phyloP scores from a whole-genome alignment of 306 rosid genomes.

The Prunus campanulata region DNA sequence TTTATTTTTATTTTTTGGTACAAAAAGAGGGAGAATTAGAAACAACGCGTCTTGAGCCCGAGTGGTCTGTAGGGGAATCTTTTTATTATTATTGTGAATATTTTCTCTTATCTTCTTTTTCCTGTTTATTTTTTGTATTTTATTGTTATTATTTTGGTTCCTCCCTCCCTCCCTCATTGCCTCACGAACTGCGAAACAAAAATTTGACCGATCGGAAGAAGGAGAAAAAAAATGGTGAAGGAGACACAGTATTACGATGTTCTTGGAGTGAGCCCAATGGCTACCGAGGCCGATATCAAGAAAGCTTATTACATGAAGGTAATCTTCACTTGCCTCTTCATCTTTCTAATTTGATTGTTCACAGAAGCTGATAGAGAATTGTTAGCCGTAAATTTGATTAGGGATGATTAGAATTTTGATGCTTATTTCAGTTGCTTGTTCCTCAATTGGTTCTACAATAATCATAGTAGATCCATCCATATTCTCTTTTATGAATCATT shows the following conservation, averaged over 20 bases:
- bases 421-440: neutral
- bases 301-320: conserved; percentile 98
- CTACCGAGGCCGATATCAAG: conserved; percentile 90
- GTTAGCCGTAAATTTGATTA: neutral
- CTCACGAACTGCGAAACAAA: neutral
- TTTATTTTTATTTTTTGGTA: neutral
- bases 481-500: no score
- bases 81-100: neutral
- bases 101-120: neutral
- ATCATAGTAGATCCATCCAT: neutral
- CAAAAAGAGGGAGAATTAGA: neutral
- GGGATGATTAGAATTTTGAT: neutral
- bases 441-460: neutral
- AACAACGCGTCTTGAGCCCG: neutral
- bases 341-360: neutral
- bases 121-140: neutral
- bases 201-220: conserved; percentile 23
- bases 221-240: conserved; percentile 58
- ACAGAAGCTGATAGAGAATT: neutral
- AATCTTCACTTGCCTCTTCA: neutral
- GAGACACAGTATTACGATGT: conserved; percentile 94
- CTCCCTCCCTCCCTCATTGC: neutral
- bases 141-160: neutral
- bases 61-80: neutral
- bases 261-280: conserved; percentile 77